Evolutionary conservation across 352 stramenopile genomes (phyloP).

Genomic region (Blastocystis hominis): DNA sequence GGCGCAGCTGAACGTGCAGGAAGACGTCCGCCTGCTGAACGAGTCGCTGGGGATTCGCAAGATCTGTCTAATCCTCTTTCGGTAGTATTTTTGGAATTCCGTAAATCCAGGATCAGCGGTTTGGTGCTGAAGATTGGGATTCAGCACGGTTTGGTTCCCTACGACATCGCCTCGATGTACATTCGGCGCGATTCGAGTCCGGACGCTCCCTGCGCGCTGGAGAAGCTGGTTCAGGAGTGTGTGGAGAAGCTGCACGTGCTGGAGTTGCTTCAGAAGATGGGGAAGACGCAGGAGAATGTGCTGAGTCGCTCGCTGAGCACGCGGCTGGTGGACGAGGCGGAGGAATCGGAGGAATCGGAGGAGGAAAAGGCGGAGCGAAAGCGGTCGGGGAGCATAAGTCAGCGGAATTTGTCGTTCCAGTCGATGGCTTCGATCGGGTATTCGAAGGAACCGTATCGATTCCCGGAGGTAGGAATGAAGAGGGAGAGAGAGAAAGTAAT

Average conservation of each 20-base stretch:
- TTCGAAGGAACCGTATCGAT: not conserved
- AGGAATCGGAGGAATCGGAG: not conserved
- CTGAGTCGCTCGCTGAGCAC: not conserved
- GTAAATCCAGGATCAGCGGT: not conserved
- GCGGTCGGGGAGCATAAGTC: not conserved
- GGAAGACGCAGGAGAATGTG: not conserved
- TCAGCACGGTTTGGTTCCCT: not conserved
- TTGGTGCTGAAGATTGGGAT: slow-evolving; percentile 19
- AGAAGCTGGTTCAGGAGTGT: slow-evolving; percentile 32
- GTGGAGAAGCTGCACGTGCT: not conserved
- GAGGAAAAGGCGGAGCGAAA: not conserved
- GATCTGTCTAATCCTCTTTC: slow-evolving; percentile 68
- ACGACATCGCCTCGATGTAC: not conserved
- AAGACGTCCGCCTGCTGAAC: slow-evolving; percentile 65
- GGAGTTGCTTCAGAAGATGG: not conserved
- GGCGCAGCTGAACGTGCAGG: slow-evolving; percentile 67
- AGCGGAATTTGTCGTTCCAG: not conserved
- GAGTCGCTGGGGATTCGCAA: slow-evolving; percentile 67
- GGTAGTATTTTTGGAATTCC: not conserved
- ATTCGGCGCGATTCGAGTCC: not conserved
- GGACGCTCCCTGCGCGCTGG: not conserved
- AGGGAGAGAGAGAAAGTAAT: not conserved
- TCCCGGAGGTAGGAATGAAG: not conserved
- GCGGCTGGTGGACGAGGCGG: not conserved
- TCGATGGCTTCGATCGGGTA: not conserved